Percentiles rank a stretch among this genome's conserved stretches.
phyloP scores from a whole-genome alignment of 306 rosid species.

The Gillenia trifoliata region DNA sequence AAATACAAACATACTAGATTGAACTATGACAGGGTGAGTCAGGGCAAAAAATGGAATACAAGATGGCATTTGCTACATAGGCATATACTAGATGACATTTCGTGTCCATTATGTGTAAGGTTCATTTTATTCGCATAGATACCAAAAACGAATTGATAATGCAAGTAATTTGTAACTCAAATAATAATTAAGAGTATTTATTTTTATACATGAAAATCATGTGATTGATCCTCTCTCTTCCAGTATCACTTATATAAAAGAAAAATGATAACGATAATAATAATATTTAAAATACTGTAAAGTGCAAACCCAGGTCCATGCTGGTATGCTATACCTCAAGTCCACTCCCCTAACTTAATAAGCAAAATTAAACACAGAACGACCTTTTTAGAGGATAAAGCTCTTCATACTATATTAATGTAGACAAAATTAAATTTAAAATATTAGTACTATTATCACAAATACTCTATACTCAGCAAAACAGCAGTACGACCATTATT shows the following conservation, averaged over 20 bases:
- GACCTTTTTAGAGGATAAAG: background rate
- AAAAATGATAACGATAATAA: background rate
- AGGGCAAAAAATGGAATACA: too few relatives aligned
- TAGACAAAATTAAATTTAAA: background rate
- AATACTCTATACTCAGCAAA: background rate
- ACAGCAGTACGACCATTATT: background rate
- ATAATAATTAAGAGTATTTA: too few relatives aligned
- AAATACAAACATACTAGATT: too few relatives aligned
- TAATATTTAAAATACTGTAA: background rate
- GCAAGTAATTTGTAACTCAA: too few relatives aligned
- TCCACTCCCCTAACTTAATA: background rate
- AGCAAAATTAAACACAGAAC: background rate
- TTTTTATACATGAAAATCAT: too few relatives aligned
- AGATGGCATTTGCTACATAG: too few relatives aligned
- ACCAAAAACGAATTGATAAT: too few relatives aligned
- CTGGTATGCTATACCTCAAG: background rate
- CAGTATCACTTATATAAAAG: too few relatives aligned
- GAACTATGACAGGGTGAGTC: too few relatives aligned
- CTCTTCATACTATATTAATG: background rate
- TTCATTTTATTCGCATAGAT: too few relatives aligned
- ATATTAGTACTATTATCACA: background rate
- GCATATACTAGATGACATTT: too few relatives aligned
- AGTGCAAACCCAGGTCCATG: background rate
- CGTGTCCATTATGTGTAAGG: background rate
- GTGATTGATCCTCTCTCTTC: too few relatives aligned